Conservation (phyloP, 2,329 filamentous ascomycete genomes). For the Chrysoporthe puriensis region DNA sequence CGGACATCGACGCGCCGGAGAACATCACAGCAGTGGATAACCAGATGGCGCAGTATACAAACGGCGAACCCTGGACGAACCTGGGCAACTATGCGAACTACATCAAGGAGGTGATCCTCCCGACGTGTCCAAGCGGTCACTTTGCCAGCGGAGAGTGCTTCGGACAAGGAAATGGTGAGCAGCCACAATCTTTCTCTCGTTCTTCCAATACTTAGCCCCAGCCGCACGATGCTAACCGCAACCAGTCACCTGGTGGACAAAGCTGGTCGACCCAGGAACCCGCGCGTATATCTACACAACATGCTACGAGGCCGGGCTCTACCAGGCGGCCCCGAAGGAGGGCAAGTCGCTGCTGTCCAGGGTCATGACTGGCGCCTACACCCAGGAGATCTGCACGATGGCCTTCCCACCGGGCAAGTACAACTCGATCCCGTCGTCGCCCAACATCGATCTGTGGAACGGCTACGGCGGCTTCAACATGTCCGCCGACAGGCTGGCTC, state of each 20-base stretch:
- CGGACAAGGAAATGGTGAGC: constrained; percentile 35
- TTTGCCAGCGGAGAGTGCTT: constrained; percentile 51
- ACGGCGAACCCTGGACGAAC: constrained; percentile 53
- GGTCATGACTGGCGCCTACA: constrained; percentile 52
- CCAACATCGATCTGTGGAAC: constrained; percentile 47
- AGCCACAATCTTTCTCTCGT: not conserved
- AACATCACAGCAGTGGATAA: constrained; percentile 50
- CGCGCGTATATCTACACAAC: constrained; percentile 56
- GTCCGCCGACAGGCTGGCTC: constrained; percentile 49
- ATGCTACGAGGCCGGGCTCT: constrained; percentile 52
- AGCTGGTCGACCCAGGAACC: constrained; percentile 42
- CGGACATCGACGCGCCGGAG: constrained; percentile 47
- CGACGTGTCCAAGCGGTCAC: constrained; percentile 45
- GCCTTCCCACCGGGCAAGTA: constrained; percentile 52
- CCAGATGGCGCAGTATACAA: constrained; percentile 50
- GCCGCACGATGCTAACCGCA: constrained; percentile 29
- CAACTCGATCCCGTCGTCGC: constrained; percentile 48
- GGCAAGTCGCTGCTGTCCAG: constrained; percentile 52
- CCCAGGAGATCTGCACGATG: constrained; percentile 60
- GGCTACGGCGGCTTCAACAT: constrained; percentile 52
- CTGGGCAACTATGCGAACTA: constrained; percentile 57
- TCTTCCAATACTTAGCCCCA: no score
- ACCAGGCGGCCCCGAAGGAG: constrained; percentile 49
- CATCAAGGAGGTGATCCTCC: constrained; percentile 49
- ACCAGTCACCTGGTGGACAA: constrained; percentile 46